phyloP scores from a whole-genome alignment of 345 rosid genomes.

The Ceriops decandra region DNA sequence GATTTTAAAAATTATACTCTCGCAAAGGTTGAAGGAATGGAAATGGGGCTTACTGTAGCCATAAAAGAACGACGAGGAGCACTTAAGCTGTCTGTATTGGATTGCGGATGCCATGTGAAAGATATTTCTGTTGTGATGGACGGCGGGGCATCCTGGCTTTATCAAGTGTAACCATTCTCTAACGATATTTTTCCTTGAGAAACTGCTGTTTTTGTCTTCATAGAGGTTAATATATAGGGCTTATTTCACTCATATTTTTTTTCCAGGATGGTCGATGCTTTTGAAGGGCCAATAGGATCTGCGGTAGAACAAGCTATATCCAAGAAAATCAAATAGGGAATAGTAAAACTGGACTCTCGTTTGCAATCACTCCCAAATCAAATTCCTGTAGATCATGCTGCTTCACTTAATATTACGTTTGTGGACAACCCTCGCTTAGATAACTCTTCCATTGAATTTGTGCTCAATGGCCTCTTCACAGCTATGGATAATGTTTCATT shows the following conservation, averaged over 20 bases:
- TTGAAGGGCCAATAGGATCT: conserved; percentile 46
- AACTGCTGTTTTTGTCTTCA: not conserved
- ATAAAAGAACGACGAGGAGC: conserved; percentile 42
- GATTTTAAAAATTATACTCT: conserved; percentile 12
- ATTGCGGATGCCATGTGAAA: conserved; percentile 47
- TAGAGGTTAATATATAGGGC: not conserved
- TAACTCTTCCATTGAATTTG: conserved; percentile 48
- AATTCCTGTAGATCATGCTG: conserved; percentile 38
- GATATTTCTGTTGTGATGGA: conserved; percentile 53
- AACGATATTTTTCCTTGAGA: not conserved
- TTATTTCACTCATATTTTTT: not conserved
- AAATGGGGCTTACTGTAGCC: conserved; percentile 34
- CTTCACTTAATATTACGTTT: conserved; percentile 61
- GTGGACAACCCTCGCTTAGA: conserved; percentile 42
- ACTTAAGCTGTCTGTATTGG: conserved; percentile 39
- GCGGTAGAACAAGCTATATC: conserved; percentile 50
- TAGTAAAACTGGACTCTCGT: conserved; percentile 49
- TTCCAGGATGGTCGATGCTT: conserved; percentile 60
- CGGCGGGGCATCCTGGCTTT: conserved; percentile 90
- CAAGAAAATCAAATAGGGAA: conserved; percentile 47
- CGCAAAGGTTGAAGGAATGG: conserved; percentile 63
- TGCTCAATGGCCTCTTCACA: conserved; percentile 49
- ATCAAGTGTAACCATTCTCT: conserved; percentile 52
- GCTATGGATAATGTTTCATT: conserved; percentile 24
- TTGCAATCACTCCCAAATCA: conserved; percentile 67